Evolutionary conservation across 2,329 filamentous ascomycete species (phyloP).

Genomic region (Botryosphaeria dothidea): DNA sequence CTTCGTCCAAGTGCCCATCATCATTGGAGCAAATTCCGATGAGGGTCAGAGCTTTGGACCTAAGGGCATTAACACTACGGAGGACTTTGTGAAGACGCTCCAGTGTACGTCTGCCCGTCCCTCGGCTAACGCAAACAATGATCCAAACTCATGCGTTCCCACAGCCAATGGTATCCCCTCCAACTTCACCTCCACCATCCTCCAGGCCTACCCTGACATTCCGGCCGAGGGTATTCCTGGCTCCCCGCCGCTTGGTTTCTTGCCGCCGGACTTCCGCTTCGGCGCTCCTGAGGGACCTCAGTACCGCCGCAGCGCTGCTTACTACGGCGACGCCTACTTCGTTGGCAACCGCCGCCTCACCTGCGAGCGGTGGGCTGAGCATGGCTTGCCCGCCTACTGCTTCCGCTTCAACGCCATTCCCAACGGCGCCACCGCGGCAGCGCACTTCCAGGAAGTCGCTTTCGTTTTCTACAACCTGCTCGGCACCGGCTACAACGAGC

Average conservation of each 20-base stretch:
- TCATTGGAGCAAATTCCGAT: constrained; percentile 65
- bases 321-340: constrained; percentile 55
- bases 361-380: constrained; percentile 53
- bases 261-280: constrained; percentile 20
- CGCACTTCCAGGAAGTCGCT: constrained; percentile 56
- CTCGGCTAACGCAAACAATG: constrained; percentile 25
- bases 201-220: constrained; percentile 32
- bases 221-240: constrained; percentile 15
- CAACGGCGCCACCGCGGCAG: constrained; percentile 48
- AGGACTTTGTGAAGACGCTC: constrained; percentile 51
- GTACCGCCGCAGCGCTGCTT: constrained; percentile 56
- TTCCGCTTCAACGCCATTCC: constrained; percentile 63
- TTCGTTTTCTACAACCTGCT: constrained; percentile 50
- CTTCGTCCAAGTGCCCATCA: constrained; percentile 65
- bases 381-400: constrained; percentile 55
- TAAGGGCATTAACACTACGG: constrained; percentile 55
- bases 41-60: constrained; percentile 63
- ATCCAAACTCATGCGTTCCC: constrained; percentile 36
- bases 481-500: constrained; percentile 44
- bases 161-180: constrained; percentile 30
- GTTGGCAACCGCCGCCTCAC: constrained; percentile 58
- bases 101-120: constrained; percentile 3
- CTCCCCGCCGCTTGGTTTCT: constrained; percentile 7
- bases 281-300: constrained; percentile 34
- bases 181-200: constrained; percentile 28